phyloP scores from a whole-genome alignment of 208 protist species.

The Trypanosoma cruzi region DNA sequence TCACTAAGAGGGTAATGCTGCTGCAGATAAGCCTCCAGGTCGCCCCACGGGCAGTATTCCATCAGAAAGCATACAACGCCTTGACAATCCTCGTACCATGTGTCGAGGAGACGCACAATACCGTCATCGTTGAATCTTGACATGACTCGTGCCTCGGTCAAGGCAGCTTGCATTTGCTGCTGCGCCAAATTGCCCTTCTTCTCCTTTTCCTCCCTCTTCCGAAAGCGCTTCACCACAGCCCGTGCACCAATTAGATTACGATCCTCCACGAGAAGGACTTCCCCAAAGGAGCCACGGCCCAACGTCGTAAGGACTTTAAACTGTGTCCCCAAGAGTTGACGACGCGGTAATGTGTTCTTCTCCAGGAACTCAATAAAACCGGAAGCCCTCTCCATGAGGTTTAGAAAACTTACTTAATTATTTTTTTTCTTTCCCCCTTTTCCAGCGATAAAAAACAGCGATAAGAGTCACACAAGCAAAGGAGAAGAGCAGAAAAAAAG shows the following conservation, averaged over 20 bases:
- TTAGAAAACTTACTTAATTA: slow-evolving; percentile 1
- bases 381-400: slow-evolving; percentile 1
- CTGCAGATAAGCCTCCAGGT: slow-evolving; percentile 24
- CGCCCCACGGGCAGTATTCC: slow-evolving; percentile 30
- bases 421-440: slow-evolving; percentile 6
- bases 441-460: too few species aligned
- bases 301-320: slow-evolving; percentile 19
- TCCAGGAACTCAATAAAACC: neutral
- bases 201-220: neutral
- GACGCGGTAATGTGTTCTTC: slow-evolving; percentile 5
- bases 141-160: slow-evolving; percentile 21
- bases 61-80: slow-evolving; percentile 27
- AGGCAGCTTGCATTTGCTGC: neutral
- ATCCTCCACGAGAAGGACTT: slow-evolving; percentile 31
- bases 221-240: slow-evolving; percentile 20
- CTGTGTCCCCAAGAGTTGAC: slow-evolving; percentile 20
- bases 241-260: slow-evolving; percentile 1
- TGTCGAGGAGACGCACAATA: slow-evolving; percentile 29
- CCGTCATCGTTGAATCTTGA: slow-evolving; percentile 23
- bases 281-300: slow-evolving; percentile 26
- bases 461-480: neutral
- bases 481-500: neutral
- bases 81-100: slow-evolving; percentile 28
- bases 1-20: slow-evolving; percentile 9
- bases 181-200: neutral